Conservation (phyloP, 495 filamentous ascomycete genomes). For the Pyrenula aspistea region DNA sequence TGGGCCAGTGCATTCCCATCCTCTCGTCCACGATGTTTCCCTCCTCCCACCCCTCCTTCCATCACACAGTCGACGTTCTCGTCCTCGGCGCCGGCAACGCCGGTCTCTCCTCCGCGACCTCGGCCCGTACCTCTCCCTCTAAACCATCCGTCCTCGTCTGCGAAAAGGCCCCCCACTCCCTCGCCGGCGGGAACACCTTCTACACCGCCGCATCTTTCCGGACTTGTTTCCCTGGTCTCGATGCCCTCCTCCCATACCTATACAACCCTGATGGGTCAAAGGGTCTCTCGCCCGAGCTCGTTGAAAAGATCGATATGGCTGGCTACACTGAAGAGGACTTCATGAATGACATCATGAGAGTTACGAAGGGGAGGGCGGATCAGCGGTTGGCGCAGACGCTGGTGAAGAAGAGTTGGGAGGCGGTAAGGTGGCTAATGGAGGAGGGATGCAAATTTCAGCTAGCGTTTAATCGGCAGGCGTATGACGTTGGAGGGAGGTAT, state of each 20-base stretch:
- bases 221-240: slow-evolving; percentile 30
- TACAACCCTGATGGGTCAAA: slow-evolving; percentile 28
- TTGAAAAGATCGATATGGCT: slow-evolving; percentile 27
- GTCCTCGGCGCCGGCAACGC: slow-evolving; percentile 48
- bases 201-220: slow-evolving; percentile 49
- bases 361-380: slow-evolving; percentile 35
- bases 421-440: slow-evolving; percentile 41
- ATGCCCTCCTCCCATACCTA: slow-evolving; percentile 34
- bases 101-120: slow-evolving; percentile 41
- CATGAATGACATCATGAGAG: slow-evolving; percentile 31
- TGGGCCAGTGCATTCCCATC: too few species aligned
- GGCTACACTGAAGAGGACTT: slow-evolving; percentile 35
- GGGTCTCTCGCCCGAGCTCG: slow-evolving; percentile 2
- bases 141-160: slow-evolving; percentile 27
- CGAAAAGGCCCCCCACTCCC: slow-evolving; percentile 37
- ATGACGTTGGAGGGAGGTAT: slow-evolving; percentile 35
- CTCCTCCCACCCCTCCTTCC: not conserved
- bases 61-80: slow-evolving; percentile 30
- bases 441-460: slow-evolving; percentile 43
- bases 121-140: slow-evolving; percentile 26
- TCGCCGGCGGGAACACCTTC: slow-evolving; percentile 45
- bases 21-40: too few species aligned
- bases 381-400: slow-evolving; percentile 26
- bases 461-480: slow-evolving; percentile 51
- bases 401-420: slow-evolving; percentile 29